Percentiles rank a stretch among this genome's conserved stretches.
These are phyloP conservation scores for Coleophoma eucalyptorum DNA, from an alignment of 2,329 filamentous ascomycete genomes.

Conservation along the genomic window DNA sequence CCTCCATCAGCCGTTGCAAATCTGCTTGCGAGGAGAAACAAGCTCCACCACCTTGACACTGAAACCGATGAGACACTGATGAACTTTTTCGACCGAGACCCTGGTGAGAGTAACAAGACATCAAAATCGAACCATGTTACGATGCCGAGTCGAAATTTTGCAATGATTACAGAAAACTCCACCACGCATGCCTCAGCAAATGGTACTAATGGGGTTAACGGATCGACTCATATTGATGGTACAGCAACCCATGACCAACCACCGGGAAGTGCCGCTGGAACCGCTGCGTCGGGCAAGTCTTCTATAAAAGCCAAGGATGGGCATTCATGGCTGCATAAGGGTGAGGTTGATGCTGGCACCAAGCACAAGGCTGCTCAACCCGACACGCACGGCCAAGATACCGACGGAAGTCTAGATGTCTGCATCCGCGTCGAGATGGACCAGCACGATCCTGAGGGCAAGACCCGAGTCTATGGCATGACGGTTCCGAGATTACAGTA, in stretches of 20 bases:
- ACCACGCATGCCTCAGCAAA: conserved; percentile 42
- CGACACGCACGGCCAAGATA: conserved; percentile 47
- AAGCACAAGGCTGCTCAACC: conserved; percentile 66
- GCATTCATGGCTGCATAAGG: conserved; percentile 67
- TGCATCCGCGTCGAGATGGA: conserved; percentile 84
- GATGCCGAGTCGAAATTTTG: conserved; percentile 92
- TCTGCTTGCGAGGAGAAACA: conserved; percentile 86
- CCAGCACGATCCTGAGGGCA: conserved; percentile 75
- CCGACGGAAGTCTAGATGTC: conserved; percentile 70
- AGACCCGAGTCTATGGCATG: conserved; percentile 78
- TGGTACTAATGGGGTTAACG: conserved; percentile 25
- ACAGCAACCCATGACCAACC: conserved; percentile 3
- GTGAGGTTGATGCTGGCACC: conserved; percentile 77
- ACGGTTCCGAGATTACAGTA: conserved; percentile 61
- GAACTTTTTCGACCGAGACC: conserved; percentile 86
- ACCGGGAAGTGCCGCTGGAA: conserved; percentile 3
- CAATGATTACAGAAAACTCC: conserved; percentile 85
- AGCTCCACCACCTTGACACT: conserved; percentile 63
- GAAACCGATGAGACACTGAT: conserved; percentile 91
- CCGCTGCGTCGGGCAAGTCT: conserved; percentile 9
- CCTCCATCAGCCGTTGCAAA: conserved; percentile 86
- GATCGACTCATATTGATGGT: conserved; percentile 9
- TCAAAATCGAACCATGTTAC: conserved; percentile 76
- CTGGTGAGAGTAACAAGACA: conserved; percentile 72
- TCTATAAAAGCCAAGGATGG: conserved; percentile 53